These are phyloP conservation scores for Lachnellula willkommii DNA, from an alignment of 2,329 filamentous ascomycete genomes.

Conservation along the genomic window DNA sequence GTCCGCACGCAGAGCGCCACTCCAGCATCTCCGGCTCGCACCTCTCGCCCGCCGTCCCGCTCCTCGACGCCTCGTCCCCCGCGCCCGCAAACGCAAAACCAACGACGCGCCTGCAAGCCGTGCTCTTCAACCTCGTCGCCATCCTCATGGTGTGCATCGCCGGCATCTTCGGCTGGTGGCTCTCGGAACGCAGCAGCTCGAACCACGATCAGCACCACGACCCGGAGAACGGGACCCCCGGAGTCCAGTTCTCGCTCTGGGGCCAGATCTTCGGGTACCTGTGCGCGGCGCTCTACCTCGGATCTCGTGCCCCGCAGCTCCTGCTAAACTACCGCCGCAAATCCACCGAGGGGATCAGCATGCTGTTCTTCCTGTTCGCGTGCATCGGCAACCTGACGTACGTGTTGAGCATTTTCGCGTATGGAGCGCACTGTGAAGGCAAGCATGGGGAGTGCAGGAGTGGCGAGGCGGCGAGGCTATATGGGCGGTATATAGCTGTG, in stretches of 20 bases:
- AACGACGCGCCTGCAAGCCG: slow-evolving; percentile 49
- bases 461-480: slow-evolving; percentile 62
- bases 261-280: slow-evolving; percentile 94
- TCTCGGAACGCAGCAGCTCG: slow-evolving; percentile 44
- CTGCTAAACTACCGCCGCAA: slow-evolving; percentile 89
- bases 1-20: slow-evolving; percentile 36
- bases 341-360: slow-evolving; percentile 85
- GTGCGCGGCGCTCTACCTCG: slow-evolving; percentile 83
- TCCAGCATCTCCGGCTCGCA: slow-evolving; percentile 53
- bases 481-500: slow-evolving; percentile 77
- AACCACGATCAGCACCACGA: slow-evolving; percentile 2
- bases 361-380: slow-evolving; percentile 95
- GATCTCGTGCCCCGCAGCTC: slow-evolving; percentile 82
- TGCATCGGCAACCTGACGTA: slow-evolving; percentile 94
- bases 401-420: slow-evolving; percentile 86
- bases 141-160: slow-evolving; percentile 78
- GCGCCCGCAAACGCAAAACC: slow-evolving; percentile 34
- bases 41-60: slow-evolving; percentile 76
- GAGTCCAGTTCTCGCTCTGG: slow-evolving; percentile 64
- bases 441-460: slow-evolving; percentile 46
- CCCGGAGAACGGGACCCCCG: slow-evolving; percentile 24
- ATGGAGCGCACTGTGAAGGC: slow-evolving; percentile 63
- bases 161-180: slow-evolving; percentile 80
- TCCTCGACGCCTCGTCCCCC: slow-evolving; percentile 50
- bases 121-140: slow-evolving; percentile 69